Percentiles rank a stretch among this genome's conserved stretches.
Conservation (phyloP, 176 grass and related monocot genomes). For the Puccinellia tenuiflora region DNA sequence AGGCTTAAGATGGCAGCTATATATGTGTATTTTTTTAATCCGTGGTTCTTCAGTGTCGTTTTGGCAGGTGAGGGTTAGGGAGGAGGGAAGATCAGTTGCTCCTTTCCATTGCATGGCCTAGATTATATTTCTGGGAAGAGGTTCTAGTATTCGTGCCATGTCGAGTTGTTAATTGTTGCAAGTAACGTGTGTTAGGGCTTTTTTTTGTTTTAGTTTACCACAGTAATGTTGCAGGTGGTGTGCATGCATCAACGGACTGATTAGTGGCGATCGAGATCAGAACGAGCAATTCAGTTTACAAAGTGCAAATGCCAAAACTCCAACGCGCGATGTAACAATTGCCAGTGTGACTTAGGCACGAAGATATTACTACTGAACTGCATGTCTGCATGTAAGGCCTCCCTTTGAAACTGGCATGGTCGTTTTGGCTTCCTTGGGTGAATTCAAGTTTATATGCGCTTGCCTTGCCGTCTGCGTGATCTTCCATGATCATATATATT, state of each 20-base stretch:
- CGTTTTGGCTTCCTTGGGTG: too few relatives aligned
- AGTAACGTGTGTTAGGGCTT: not conserved
- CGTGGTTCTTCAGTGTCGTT: not conserved
- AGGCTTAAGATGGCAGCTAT: not conserved
- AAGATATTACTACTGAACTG: too few relatives aligned
- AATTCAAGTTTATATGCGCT: too few relatives aligned
- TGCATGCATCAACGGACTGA: not conserved
- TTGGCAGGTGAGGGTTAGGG: conserved; percentile 31
- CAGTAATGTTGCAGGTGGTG: not conserved
- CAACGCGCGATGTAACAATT: not conserved
- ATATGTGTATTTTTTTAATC: not conserved
- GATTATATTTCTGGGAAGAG: not conserved
- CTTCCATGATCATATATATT: too few relatives aligned
- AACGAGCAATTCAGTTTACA: not conserved
- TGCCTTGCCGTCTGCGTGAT: too few relatives aligned
- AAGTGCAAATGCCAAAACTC: not conserved
- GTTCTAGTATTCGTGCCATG: not conserved
- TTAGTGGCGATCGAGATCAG: not conserved
- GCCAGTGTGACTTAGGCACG: not conserved
- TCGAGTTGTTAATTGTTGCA: not conserved
- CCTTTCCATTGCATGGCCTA: not conserved
- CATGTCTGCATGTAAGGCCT: too few relatives aligned
- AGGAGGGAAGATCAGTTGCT: not conserved
- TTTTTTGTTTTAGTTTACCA: not conserved
- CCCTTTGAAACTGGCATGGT: too few relatives aligned